Evolutionary conservation across 192 early-diverging fungal species (phyloP).

Genomic region (Powellomyces hirtus): DNA sequence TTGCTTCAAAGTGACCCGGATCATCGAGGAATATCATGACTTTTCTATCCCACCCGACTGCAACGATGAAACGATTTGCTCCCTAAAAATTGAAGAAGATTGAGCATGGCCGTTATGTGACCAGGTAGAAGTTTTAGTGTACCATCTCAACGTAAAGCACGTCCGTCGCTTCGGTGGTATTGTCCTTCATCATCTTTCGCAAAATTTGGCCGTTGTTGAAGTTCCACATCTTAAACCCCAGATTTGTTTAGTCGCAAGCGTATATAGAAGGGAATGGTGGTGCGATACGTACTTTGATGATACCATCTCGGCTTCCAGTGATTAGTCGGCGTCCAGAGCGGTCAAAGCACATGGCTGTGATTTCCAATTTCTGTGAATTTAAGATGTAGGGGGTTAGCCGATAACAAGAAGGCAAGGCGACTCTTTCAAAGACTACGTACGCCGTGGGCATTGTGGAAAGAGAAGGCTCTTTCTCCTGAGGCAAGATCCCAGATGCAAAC

Average conservation of each 20-base stretch:
- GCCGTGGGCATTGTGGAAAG: conserved; percentile 61
- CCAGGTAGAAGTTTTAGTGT: not conserved
- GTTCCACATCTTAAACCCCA: conserved; percentile 57
- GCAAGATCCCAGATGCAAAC: conserved; percentile 58
- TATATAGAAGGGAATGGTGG: not conserved
- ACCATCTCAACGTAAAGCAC: conserved; percentile 60
- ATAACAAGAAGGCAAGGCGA: not conserved
- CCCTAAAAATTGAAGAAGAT: conserved; percentile 25
- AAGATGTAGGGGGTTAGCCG: not conserved
- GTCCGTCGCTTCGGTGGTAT: conserved; percentile 49
- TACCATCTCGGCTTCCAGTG: conserved; percentile 58
- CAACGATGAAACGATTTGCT: conserved; percentile 56
- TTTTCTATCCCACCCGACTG: conserved; percentile 61
- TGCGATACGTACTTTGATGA: conserved; percentile 40
- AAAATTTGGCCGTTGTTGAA: conserved; percentile 68
- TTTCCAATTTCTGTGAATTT: conserved; percentile 48
- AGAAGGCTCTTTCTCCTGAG: conserved; percentile 56
- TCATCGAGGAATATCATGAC: conserved; percentile 61
- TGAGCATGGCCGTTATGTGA: not conserved
- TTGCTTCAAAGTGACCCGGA: conserved; percentile 47
- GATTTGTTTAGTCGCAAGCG: not conserved
- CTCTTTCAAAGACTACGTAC: conserved; percentile 21
- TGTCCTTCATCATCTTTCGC: conserved; percentile 51
- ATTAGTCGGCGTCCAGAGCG: conserved; percentile 50
- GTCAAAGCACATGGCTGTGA: conserved; percentile 66